Evolutionary conservation across 139 green algal genomes (phyloP).

Genomic region (Asterochloris erici): DNA sequence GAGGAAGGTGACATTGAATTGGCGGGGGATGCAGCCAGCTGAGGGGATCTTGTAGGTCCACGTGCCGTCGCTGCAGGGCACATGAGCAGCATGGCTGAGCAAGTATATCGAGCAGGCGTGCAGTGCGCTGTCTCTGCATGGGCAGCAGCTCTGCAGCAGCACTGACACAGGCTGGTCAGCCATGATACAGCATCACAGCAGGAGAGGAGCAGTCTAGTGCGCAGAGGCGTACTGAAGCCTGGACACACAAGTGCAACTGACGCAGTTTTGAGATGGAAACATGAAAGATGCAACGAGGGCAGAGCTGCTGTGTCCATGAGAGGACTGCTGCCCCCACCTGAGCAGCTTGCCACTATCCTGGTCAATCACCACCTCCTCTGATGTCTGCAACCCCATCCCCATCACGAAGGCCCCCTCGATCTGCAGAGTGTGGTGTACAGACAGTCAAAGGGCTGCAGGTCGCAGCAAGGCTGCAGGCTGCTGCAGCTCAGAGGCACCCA

Average conservation of each 20-base stretch:
- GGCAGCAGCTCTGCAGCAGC: no score
- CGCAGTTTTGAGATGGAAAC: no score
- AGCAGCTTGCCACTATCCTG: slow-evolving; percentile 19
- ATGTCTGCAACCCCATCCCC: slow-evolving; percentile 31
- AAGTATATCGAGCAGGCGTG: background rate
- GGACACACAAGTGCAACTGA: no score
- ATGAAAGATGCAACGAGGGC: no score
- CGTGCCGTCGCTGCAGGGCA: slow-evolving; percentile 13
- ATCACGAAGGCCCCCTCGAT: slow-evolving; percentile 55
- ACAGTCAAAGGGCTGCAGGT: background rate
- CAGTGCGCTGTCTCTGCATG: background rate
- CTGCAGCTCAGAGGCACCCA: slow-evolving; percentile 39
- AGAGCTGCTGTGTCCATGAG: no score
- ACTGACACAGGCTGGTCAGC: no score
- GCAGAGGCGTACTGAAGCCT: no score
- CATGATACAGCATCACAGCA: no score
- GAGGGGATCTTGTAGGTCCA: slow-evolving; percentile 51
- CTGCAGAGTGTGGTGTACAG: slow-evolving; percentile 31
- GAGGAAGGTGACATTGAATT: slow-evolving; percentile 42
- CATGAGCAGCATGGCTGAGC: background rate
- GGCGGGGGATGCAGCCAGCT: slow-evolving; percentile 28
- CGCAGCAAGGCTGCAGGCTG: slow-evolving; percentile 47
- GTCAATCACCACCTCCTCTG: slow-evolving; percentile 30
- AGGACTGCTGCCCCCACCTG: background rate
- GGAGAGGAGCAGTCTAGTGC: no score